phyloP scores from a whole-genome alignment of 176 grass and related monocot genomes.

The Secale cereale region DNA sequence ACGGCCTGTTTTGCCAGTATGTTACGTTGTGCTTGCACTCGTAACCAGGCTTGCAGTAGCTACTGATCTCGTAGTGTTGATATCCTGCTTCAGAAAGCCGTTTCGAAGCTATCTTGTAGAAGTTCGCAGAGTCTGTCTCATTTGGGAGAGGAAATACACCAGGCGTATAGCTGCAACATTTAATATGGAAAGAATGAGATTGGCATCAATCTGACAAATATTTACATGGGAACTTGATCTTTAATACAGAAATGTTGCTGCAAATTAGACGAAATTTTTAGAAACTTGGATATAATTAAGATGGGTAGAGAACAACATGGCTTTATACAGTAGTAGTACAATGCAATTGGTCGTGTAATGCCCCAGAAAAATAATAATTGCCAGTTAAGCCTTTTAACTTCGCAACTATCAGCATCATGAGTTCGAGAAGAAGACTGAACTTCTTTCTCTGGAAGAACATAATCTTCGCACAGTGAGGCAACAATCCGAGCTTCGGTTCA shows the following conservation, averaged over 20 bases:
- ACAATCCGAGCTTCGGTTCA: neutral
- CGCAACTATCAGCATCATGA: neutral
- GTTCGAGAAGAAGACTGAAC: neutral
- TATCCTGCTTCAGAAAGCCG: conserved; percentile 68
- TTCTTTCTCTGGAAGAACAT: neutral
- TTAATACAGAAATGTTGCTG: neutral
- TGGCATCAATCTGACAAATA: neutral
- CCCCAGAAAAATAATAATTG: neutral
- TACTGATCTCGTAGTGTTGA: conserved; percentile 87
- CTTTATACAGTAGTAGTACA: neutral
- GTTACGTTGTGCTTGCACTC: conserved; percentile 87
- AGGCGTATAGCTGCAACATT: conserved; percentile 58
- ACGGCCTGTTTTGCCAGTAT: conserved; percentile 76
- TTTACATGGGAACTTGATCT: neutral
- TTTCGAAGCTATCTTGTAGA: conserved; percentile 84
- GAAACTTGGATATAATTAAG: neutral
- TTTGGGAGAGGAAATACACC: conserved; percentile 79
- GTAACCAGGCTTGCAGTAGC: conserved; percentile 76
- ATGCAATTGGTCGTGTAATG: neutral
- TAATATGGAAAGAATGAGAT: neutral
- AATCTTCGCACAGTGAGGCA: neutral
- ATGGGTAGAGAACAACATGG: neutral
- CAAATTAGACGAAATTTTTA: neutral
- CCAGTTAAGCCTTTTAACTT: neutral
- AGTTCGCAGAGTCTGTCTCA: conserved; percentile 59